Conservation (phyloP, 179 eudicot species). For the Beta macrorhiza region DNA sequence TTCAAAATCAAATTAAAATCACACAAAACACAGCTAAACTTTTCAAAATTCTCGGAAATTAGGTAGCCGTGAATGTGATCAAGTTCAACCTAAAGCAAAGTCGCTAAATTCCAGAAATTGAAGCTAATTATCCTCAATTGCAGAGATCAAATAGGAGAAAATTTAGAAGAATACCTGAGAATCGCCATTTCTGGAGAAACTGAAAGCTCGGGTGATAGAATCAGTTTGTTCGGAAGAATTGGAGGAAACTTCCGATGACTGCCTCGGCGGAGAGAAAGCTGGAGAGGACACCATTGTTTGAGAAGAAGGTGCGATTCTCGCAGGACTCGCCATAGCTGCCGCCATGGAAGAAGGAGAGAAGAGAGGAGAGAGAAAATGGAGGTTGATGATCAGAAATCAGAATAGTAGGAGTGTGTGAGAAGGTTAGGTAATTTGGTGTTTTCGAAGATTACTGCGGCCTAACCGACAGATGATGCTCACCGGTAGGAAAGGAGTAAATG, state of each 20-base stretch:
- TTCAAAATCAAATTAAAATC: not conserved
- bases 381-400: conserved; percentile 8
- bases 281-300: conserved; percentile 46
- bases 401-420: not conserved
- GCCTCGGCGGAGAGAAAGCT: conserved; percentile 29
- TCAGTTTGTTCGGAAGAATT: conserved; percentile 24
- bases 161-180: conserved; percentile 28
- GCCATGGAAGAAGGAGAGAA: conserved; percentile 29
- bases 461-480: conserved; percentile 15
- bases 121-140: too few relatives aligned
- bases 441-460: not conserved
- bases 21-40: not conserved
- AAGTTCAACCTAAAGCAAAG: not conserved
- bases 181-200: conserved; percentile 33
- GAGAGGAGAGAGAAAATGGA: conserved; percentile 9
- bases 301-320: conserved; percentile 22
- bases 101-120: not conserved
- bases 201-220: conserved; percentile 30
- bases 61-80: not conserved
- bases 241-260: conserved; percentile 29
- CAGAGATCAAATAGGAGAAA: not conserved
- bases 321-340: conserved; percentile 36
- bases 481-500: not conserved
- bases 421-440: not conserved
- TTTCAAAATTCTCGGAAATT: not conserved